Evolutionary conservation across 805 yeast species (phyloP), one percentile per base, ranked within the genome.

Genomic region (Yamadazyma insecticola): DNA sequence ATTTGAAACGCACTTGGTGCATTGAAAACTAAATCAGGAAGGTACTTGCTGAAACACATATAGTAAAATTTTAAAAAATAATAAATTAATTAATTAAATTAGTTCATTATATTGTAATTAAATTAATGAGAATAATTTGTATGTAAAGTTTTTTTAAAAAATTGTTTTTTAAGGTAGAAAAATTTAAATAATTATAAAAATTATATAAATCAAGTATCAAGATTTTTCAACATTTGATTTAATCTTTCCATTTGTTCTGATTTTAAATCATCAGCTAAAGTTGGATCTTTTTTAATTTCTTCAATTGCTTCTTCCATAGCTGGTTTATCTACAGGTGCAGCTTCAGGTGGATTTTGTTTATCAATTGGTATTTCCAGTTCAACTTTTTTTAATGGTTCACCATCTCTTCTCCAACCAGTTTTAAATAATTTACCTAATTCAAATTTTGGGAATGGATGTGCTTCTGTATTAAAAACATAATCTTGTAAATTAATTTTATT

Each of bases 391-490:
- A 13, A 16, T 17, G 17, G 13, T 5, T 28, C 24, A 14, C 13
- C 10, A 14, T 10, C 8, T 30, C 80, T 67, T 23, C 48, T 45
- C 85, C 86, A 81, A 1, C 83, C 84, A 3, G 87, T 80, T 28
- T 61, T 63, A 48, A 79, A 76, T 33, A 52, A 44, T 7, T 72
- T 64, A 16, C 58, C 63, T 63, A 69, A 56, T 16, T 70, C 72
- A 37, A 86, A 74, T 23, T 63, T 69, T n/a, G 96, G 96, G 57
- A 88, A 75, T 22, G 95, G 92, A 53, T 88, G 97, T 0, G 95
- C 97, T 51, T 88, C 96, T 2, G 96, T 87, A 60, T 86, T 89
- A 67, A 85, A 86, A 5, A 89, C 87, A 32, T 78, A 72, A 36
- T 78, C 60, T 28, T 74, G 74, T 44, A 88, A 61, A 18, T 89